phyloP scores from a whole-genome alignment of 2,329 filamentous ascomycete species.

The Microascus cirrosus region DNA sequence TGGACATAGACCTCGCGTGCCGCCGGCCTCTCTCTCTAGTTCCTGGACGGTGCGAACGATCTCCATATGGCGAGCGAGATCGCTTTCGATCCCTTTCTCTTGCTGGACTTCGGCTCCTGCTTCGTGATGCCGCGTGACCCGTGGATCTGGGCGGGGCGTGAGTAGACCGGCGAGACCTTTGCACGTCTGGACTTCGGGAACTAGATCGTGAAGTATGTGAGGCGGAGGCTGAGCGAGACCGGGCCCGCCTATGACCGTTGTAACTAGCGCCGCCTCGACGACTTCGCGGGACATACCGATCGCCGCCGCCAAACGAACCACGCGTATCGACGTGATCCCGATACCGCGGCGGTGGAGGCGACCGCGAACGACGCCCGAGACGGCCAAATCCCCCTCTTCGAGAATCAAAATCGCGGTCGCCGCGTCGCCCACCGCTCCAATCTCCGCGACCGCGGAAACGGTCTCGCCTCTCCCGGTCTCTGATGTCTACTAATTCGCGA shows the following conservation, averaged over 20 bases:
- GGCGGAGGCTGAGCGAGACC: conserved; percentile 22
- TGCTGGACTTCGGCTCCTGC: conserved; percentile 38
- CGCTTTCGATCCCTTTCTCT: conserved; percentile 30
- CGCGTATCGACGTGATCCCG: conserved; percentile 21
- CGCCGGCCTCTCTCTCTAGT: conserved; percentile 28
- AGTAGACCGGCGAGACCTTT: conserved; percentile 13
- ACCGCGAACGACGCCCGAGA: conserved; percentile 32
- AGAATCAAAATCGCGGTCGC: conserved; percentile 36
- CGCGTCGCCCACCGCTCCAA: conserved; percentile 38
- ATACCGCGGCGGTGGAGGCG: conserved; percentile 29
- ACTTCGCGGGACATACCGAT: conserved; percentile 38
- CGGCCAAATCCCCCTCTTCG: conserved; percentile 33
- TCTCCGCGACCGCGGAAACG: conserved; percentile 40
- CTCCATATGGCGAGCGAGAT: conserved; percentile 23
- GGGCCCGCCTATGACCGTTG: conserved; percentile 29
- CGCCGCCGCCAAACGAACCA: conserved; percentile 27
- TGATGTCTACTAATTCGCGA: conserved; percentile 55
- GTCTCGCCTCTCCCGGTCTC: conserved; percentile 52
- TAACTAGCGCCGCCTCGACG: conserved; percentile 23
- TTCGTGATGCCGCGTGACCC: conserved; percentile 17
- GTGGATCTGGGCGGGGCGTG: neutral
- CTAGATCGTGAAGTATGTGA: conserved; percentile 10
- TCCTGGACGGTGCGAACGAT: conserved; percentile 24
- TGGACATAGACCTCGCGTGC: conserved; percentile 14
- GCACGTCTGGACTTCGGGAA: conserved; percentile 19